Evolutionary conservation across 2,329 filamentous ascomycete genomes (phyloP), one percentile per base, ranked within the genome.

Genomic region (Paraphaeosphaeria minitans): DNA sequence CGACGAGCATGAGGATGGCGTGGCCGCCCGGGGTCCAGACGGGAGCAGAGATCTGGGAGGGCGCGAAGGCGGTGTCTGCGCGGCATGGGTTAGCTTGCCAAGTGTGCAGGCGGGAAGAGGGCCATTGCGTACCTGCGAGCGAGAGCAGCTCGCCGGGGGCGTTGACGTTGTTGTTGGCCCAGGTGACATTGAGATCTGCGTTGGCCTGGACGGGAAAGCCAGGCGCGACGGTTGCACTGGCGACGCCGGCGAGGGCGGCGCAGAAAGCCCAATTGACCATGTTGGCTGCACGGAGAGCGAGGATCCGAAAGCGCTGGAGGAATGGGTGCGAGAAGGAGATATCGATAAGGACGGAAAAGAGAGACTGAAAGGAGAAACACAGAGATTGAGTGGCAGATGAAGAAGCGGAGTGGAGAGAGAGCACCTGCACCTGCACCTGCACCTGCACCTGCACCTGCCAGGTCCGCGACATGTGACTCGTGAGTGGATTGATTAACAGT

Each of bases 101-200:
- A 9, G 41, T n/a, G 1, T 43, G 4, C 2, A 8, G 21, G n/a
- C n/a, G 24, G 33, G 53, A 16, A 19, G 10, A 24, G 13, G 33
- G 45, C 6, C 6, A n/a, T n/a, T n/a, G n/a, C 41, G 24, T 29
- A 76, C 75, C 70, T 58, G 65, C 55, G 39, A 73, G 66, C 7
- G 74, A 69, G 31, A 76, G 65, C 35, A 69, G 52, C 49, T 76
- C 70, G 43, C 75, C 74, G 13, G 69, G 58, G n/a, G 72, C 72
- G 51, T 66, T 68, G 3, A 77, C 66, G 27, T 64, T 66, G 49
- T 74, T 75, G 37, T 63, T 66, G n/a, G 68, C 73, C 64, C 68
- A 77, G 3, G 61, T 62, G 4, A 76, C 63, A 7, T 60, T 64
- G 21, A 77, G 56, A n/a, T 60, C 54, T 21, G 57, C 43, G 9